Evolutionary conservation across 257 asterid species (phyloP), one percentile per base, ranked within the genome.

Genomic region (Datura wrightii): DNA sequence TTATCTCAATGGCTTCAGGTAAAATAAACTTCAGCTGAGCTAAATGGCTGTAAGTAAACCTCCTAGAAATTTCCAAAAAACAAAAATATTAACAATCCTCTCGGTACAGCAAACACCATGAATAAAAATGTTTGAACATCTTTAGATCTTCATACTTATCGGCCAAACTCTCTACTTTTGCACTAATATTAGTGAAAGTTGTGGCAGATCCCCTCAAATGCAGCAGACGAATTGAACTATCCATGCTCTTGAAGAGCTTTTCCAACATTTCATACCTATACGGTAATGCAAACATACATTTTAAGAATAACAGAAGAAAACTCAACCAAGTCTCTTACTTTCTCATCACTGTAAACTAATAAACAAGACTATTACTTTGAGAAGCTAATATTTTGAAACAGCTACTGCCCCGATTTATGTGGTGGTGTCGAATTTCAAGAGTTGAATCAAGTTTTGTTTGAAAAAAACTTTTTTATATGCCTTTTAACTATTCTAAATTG

Each of bases 21-120:
- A 96, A 69, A 84, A 96, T 82, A 83, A 88, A 96, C 90, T 93
- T 94, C 89, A 96, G 13, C 87, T 96, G 98, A 66, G 94, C 97
- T 86, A 96, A 90, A 91, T 96, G 97, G 41, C 89, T 37, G 31
- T 86, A 83, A 2, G 93, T 83, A 84, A 96, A 93, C 91, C 94
- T 95, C 97, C 98, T 97, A 92, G 42, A 71, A 85, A 83, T 65
- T 37, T 14, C 65, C 6, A 39, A 65, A 50, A 14, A 60, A 59
- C 54, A 3, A 36, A 66, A 15, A 2, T 31, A 66, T 82, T 66
- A 82, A 44, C 50, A 48, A 50, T 24, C 81, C 81, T 48, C 8
- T 0, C 2, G 16, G 0, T 24, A 48, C 10, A 0, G 19, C 0
- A 3, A 48, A 48, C 60, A 74, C 24, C 24, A 50, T 74, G 44